Base-by-base conservation (phyloP, 2,329 filamentous ascomycete genomes). In the Curvularia lunata region DNA sequence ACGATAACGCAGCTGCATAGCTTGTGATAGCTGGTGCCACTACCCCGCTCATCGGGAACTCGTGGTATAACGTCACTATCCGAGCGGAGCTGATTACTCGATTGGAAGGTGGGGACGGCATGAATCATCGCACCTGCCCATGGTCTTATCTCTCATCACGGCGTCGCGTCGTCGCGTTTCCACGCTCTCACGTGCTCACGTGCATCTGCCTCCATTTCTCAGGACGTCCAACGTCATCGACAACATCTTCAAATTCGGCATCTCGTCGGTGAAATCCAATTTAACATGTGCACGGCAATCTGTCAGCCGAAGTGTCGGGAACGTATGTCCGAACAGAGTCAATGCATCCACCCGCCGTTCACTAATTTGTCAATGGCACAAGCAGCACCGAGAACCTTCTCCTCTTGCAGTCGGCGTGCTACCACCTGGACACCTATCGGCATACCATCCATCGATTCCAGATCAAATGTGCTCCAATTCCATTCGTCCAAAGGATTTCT, bases 401-500 rank as follows among this genome's bases (percentile, higher is more conserved):
- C 77, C 48, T 78, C 76, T 30, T 77, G 70, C 18, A 78, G 53
- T 28, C 72, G 65, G 9, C 75, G 65, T 6, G 70, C 72, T 2
- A 78, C 68, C 6, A 79, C 38, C 42, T 78, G 77, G 7, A 79
- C 63, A 2, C 71, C 72, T 30, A 78, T 66, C 0, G 74, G 73
- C 59, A 77, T 77, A 5, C 75, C 74, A 52, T 78, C 65, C 69
- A 76, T 76, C 6, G 56, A 50, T 5, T 75, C 67, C 19, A 67
- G 18, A 47, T 75, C 66, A 23, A 73, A 76, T 4, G 83, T 59
- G 5, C 69, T 69, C 74, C 78, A 80, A 64, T 86, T 85, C 81
- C 81, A 84, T 48, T 77, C 73, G 62, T 86, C 84, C 1, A 81
- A 56, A 19, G 78, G 73, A 62, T 84, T 86, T 18, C 84, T 75